A percentile compares a stretch with the other conserved stretches of the same genome.
Conservation (phyloP, 2,329 filamentous ascomycete species). For the Microsporum audouinii region DNA sequence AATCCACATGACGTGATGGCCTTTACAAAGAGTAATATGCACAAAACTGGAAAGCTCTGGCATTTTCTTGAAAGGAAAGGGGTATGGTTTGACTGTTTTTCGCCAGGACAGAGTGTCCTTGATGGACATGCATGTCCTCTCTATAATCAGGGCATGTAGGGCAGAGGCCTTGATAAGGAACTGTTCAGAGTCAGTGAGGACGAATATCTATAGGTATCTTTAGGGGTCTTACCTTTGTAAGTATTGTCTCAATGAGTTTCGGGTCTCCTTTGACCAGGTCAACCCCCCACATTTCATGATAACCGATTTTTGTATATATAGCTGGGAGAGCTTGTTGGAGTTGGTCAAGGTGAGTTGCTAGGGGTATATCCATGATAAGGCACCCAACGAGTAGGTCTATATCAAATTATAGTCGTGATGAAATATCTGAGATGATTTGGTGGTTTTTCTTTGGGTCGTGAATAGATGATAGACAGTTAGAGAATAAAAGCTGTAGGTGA, state of each 20-base stretch:
- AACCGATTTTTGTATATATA: not conserved
- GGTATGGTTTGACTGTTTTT: not conserved
- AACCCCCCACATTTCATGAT: conserved; percentile 7
- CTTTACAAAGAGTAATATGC: not conserved
- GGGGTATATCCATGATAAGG: not conserved
- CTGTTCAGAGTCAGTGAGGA: not conserved
- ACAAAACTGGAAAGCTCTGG: conserved; percentile 1
- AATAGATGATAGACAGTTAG: too few species aligned
- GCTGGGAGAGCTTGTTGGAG: not conserved
- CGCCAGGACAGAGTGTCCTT: not conserved
- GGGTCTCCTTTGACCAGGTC: conserved; percentile 3
- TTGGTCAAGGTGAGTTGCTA: not conserved
- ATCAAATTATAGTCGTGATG: too few species aligned
- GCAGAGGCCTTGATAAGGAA: not conserved
- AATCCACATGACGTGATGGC: conserved; percentile 6
- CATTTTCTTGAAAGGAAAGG: not conserved
- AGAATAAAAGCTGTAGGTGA: too few species aligned
- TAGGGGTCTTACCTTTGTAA: conserved; percentile 4
- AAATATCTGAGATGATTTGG: too few species aligned
- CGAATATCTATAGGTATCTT: not conserved
- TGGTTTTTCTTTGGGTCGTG: too few species aligned
- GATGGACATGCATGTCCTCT: conserved; percentile 2
- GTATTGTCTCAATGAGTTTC: not conserved
- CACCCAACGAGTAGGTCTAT: too few species aligned
- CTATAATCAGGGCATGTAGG: not conserved